phyloP scores from a whole-genome alignment of 2,329 filamentous ascomycete genomes.

The Trichoderma brevicompactum region DNA sequence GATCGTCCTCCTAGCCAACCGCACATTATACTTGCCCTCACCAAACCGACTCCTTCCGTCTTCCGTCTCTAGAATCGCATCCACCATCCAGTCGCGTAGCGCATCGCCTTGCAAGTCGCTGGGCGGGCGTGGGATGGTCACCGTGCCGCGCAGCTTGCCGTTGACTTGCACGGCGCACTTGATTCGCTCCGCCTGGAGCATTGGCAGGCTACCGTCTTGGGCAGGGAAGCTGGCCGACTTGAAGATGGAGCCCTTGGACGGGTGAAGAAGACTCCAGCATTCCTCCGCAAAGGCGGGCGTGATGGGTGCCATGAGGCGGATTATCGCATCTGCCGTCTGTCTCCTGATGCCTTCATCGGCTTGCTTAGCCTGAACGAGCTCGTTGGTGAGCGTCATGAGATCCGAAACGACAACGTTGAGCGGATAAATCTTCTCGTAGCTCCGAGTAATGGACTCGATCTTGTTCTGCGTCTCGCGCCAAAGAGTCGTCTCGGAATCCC shows the following conservation, averaged over 20 bases:
- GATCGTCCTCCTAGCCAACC: constrained; percentile 65
- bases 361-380: constrained; percentile 53
- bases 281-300: constrained; percentile 82
- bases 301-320: constrained; percentile 78
- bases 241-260: constrained; percentile 48
- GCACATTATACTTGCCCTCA: constrained; percentile 50
- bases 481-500: constrained; percentile 55
- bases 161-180: constrained; percentile 76
- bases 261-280: constrained; percentile 68
- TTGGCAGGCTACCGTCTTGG: constrained; percentile 54
- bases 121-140: constrained; percentile 63
- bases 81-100: constrained; percentile 64
- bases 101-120: constrained; percentile 47
- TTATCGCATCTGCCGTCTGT: constrained; percentile 58
- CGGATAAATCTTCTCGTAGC: constrained; percentile 72
- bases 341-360: constrained; percentile 51
- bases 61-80: constrained; percentile 62
- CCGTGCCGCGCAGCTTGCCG: constrained; percentile 72
- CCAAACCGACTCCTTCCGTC: constrained; percentile 63
- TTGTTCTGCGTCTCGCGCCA: constrained; percentile 71
- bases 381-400: constrained; percentile 80
- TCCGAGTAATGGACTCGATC: constrained; percentile 67
- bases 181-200: constrained; percentile 56
- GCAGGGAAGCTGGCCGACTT: constrained; percentile 61
- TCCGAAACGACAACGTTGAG: constrained; percentile 85